phyloP scores from a whole-genome alignment of 164 flowering plant genomes.

The Nymphaea colorata region DNA sequence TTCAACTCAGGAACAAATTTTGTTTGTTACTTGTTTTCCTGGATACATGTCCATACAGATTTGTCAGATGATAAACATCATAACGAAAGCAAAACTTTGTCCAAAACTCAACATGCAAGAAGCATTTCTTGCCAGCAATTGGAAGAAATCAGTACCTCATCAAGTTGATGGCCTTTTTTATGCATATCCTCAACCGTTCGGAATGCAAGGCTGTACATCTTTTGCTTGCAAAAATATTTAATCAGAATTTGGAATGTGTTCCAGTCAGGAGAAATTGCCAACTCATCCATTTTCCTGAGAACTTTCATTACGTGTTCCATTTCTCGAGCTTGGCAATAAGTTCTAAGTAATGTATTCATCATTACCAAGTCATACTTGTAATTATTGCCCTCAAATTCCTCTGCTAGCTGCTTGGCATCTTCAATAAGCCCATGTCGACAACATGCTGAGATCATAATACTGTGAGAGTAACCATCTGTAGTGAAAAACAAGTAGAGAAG shows the following conservation, averaged over 20 bases:
- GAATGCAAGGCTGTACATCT: slow-evolving; percentile 66
- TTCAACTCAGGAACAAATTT: too few species aligned
- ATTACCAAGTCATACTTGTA: slow-evolving; percentile 74
- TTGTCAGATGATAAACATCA: too few species aligned
- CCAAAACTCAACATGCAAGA: too few species aligned
- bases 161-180: slow-evolving; percentile 57
- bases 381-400: slow-evolving; percentile 48
- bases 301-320: slow-evolving; percentile 77
- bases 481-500: neutral
- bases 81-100: too few species aligned
- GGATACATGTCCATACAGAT: too few species aligned
- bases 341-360: slow-evolving; percentile 68
- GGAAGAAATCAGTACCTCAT: slow-evolving; percentile 36
- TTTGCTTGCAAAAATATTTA: slow-evolving; percentile 70
- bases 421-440: slow-evolving; percentile 54
- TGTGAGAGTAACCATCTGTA: slow-evolving; percentile 77
- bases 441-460: slow-evolving; percentile 84
- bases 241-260: slow-evolving; percentile 65
- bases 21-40: too few species aligned
- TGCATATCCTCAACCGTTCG: slow-evolving; percentile 70
- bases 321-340: slow-evolving; percentile 79
- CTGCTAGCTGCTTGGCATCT: slow-evolving; percentile 71
- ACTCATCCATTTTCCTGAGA: slow-evolving; percentile 76
- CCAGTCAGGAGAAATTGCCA: slow-evolving; percentile 64
- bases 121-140: too few species aligned